A percentile compares a stretch with the other conserved stretches of the same genome.
phyloP scores from a whole-genome alignment of 805 yeast genomes.

The Grigorovia yakushimaensis region DNA sequence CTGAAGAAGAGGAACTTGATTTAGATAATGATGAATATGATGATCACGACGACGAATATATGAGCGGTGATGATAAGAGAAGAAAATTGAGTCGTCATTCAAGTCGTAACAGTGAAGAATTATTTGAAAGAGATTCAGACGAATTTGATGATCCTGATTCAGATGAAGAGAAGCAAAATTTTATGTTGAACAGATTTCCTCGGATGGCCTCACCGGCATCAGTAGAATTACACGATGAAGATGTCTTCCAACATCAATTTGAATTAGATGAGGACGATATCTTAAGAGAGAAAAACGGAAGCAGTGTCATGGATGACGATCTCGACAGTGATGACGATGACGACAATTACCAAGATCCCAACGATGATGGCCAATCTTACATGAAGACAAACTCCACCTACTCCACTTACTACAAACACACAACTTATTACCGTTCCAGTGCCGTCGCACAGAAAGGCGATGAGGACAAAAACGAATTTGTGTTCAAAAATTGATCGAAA shows the following conservation, averaged over 20 bases:
- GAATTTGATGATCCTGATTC: slow-evolving; percentile 19
- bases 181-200: neutral
- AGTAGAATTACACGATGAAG: slow-evolving; percentile 12
- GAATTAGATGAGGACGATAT: slow-evolving; percentile 29
- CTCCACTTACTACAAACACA: slow-evolving; percentile 25
- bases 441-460: neutral
- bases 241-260: slow-evolving; percentile 37
- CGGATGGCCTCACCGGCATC: slow-evolving; percentile 6
- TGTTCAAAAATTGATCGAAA: neutral
- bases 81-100: neutral
- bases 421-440: neutral
- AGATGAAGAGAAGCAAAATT: slow-evolving; percentile 14
- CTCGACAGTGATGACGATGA: slow-evolving; percentile 27
- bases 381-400: slow-evolving; percentile 51
- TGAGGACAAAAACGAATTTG: neutral
- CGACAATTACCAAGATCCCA: slow-evolving; percentile 69
- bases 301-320: neutral
- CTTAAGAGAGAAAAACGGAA: neutral
- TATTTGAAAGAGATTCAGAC: neutral
- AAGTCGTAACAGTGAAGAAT: neutral
- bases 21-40: slow-evolving; percentile 12
- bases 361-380: slow-evolving; percentile 72
- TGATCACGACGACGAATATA: slow-evolving; percentile 1
- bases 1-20: neutral
- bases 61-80: slow-evolving; percentile 1